Evolutionary conservation across 2,329 filamentous ascomycete species (phyloP).

Genomic region (Hymenotorrendiella dingleyae): DNA sequence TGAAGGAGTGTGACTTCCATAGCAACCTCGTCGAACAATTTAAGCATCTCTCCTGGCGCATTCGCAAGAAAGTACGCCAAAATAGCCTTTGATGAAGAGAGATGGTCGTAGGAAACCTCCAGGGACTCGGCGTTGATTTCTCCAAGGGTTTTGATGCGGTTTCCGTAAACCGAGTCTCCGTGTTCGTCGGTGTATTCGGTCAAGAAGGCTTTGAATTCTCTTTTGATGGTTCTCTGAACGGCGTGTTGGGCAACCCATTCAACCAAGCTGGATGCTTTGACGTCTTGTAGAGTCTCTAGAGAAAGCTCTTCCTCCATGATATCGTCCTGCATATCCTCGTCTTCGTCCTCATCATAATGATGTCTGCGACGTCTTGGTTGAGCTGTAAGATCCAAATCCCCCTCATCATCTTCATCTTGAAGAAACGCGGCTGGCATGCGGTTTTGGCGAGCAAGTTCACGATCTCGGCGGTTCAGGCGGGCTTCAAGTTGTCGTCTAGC

Average conservation of each 20-base stretch:
- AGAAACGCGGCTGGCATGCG: constrained; percentile 68
- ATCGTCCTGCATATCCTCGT: constrained; percentile 86
- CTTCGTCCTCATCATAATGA: constrained; percentile 89
- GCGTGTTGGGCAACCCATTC: constrained; percentile 91
- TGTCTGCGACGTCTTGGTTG: constrained; percentile 82
- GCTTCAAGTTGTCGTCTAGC: constrained; percentile 65
- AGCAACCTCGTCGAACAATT: constrained; percentile 92
- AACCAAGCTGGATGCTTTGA: constrained; percentile 87
- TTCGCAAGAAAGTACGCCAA: constrained; percentile 95
- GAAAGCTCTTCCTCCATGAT: constrained; percentile 95
- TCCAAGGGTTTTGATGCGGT: constrained; percentile 89
- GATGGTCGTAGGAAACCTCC: constrained; percentile 91
- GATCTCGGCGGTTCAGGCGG: constrained; percentile 67
- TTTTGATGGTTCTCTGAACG: constrained; percentile 86
- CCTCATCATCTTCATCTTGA: constrained; percentile 73
- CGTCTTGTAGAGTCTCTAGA: constrained; percentile 82
- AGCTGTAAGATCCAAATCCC: constrained; percentile 74
- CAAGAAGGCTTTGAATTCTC: constrained; percentile 95
- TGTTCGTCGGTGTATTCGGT: constrained; percentile 91
- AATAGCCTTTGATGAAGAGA: constrained; percentile 85
- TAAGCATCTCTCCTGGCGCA: constrained; percentile 88
- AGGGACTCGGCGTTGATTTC: constrained; percentile 95
- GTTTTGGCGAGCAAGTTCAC: constrained; percentile 61
- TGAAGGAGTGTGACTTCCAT: constrained; percentile 95
- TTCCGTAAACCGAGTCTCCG: constrained; percentile 89